Evolutionary conservation across 2,329 filamentous ascomycete species (phyloP).

Genomic region (Stemphylium beticola): DNA sequence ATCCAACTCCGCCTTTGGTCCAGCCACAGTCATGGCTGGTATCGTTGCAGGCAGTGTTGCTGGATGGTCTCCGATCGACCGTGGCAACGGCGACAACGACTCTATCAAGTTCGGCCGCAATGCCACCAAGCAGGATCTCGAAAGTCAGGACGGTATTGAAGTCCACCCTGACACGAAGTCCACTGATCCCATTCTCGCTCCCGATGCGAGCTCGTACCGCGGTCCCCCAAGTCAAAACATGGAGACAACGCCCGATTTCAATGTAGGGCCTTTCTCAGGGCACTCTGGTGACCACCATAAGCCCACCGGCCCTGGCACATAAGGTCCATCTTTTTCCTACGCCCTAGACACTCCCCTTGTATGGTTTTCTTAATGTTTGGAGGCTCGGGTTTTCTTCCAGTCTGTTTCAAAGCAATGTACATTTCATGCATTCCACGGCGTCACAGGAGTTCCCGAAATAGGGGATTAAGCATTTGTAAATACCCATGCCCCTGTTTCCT

Average conservation of each 20-base stretch:
- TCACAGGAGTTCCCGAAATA: constrained; percentile 2
- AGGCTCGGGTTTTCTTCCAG: constrained; percentile 1
- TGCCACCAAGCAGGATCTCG: constrained; percentile 49
- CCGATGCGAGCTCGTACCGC: constrained; percentile 48
- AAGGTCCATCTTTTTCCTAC: neutral
- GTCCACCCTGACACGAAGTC: constrained; percentile 58
- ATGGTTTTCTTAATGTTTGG: constrained; percentile 4
- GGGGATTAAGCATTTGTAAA: constrained; percentile 8
- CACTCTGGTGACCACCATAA: constrained; percentile 29
- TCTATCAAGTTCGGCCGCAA: constrained; percentile 48
- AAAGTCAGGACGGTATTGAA: constrained; percentile 53
- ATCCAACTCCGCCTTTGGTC: constrained; percentile 75
- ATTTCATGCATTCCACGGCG: constrained; percentile 13
- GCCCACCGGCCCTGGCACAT: constrained; percentile 9
- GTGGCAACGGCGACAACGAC: constrained; percentile 50
- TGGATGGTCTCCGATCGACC: constrained; percentile 75
- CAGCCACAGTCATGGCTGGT: constrained; percentile 81
- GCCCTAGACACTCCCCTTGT: neutral
- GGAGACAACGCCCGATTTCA: constrained; percentile 54
- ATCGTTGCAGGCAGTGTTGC: constrained; percentile 79
- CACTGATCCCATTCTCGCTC: constrained; percentile 55
- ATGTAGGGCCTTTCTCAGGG: constrained; percentile 51
- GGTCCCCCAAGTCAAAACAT: constrained; percentile 53
- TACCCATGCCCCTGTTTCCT: constrained; percentile 15
- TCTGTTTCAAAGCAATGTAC: neutral